Evolutionary conservation across 2,329 filamentous ascomycete genomes (phyloP).

Genomic region (Myriosclerotinia curreyana): DNA sequence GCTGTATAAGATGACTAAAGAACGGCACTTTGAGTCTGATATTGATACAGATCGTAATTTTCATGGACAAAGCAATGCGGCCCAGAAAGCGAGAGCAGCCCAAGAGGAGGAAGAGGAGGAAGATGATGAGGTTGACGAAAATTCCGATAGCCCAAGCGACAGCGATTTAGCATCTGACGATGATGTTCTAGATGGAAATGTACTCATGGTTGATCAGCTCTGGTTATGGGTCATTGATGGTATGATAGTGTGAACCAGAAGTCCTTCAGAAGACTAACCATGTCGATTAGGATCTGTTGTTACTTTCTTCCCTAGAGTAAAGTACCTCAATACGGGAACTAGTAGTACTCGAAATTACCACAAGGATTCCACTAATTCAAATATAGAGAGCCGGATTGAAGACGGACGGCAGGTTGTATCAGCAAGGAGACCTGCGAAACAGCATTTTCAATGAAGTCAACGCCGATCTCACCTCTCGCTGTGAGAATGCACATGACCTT

Average conservation of each 20-base stretch:
- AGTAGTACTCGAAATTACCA: neutral
- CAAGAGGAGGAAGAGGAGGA: neutral
- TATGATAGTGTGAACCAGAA: neutral
- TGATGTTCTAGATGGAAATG: conserved; percentile 24
- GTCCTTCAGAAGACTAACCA: neutral
- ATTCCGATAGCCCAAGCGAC: neutral
- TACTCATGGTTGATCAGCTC: conserved; percentile 25
- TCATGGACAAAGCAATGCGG: neutral
- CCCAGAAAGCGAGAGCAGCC: neutral
- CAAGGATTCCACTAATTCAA: neutral
- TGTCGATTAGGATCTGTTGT: neutral
- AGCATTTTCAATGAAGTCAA: conserved; percentile 27
- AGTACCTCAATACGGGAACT: neutral
- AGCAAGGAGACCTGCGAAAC: conserved; percentile 25
- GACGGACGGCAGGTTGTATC: conserved; percentile 21
- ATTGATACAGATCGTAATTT: neutral
- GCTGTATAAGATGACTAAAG: neutral
- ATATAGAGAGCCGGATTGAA: neutral
- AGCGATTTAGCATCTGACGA: conserved; percentile 12
- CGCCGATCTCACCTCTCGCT: conserved; percentile 24
- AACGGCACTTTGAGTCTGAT: neutral
- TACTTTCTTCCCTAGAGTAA: neutral
- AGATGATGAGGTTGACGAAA: neutral
- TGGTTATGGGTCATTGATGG: conserved; percentile 24
- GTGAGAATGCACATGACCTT: conserved; percentile 25